Evolutionary conservation across 768 basidiomycete species (phyloP), one percentile per base, ranked within the genome.

Genomic region (Hypholoma fasciculare): DNA sequence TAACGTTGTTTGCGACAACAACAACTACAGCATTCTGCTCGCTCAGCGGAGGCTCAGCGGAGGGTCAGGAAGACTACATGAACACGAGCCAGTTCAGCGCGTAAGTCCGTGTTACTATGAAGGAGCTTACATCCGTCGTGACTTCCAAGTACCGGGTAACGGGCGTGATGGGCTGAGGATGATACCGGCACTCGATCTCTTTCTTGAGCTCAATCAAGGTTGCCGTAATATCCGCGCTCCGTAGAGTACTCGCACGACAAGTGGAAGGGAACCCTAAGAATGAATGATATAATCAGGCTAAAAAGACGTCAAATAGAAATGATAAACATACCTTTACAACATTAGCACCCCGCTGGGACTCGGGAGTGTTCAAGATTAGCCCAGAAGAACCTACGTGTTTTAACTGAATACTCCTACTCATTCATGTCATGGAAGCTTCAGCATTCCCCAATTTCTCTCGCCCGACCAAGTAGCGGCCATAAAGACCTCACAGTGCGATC

Each of bases 161-260:
- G 89, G 82, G 39, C 89, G 74, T 2, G 85, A 75, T 1, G 88
- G 87, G 4, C 77, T 71, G 19, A 92, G 64, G 61, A 96, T 83
- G 34, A 95, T 83, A 20, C 91, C 90, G 42, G 94, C 75, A 14
- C 79, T 88, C 87, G 30, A 86, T 73, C 50, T 92, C 87, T 27
- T 69, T 65, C 76, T 92, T 92, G 50, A 92, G 78, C 9, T 71
- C 58, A 44, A 92, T 76, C 30, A 93, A 68, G 1, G 82, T 77
- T 4, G 87, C 86, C 64, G 92, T 90, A 48, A 82, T 73, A 65
- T 92, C 90, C 8, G 87, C 88, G 67, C 81, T 89, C 59, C 87
- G 67, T 23, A 23, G 23, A 23, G 23, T 1, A 83, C 84, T 6
- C 77, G 70, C n/a, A 91, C 72, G 4, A 90, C 86, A 16, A 92